Evolutionary conservation across 2,329 filamentous ascomycete genomes (phyloP), one percentile per base, ranked within the genome.

Genomic region (Botrytis pseudocinerea): DNA sequence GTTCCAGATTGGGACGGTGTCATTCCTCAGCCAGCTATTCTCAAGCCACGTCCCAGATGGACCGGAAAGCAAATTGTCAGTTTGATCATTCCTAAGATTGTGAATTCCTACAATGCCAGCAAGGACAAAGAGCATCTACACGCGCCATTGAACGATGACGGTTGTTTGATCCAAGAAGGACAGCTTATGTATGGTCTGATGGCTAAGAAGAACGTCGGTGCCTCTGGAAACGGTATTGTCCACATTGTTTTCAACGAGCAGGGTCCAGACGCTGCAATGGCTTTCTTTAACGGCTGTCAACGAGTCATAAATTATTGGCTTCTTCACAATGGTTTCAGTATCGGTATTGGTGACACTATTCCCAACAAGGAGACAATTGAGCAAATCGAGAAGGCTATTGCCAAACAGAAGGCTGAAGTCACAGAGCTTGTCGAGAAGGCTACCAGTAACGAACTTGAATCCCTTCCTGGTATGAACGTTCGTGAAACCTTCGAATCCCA

Each of bases 401-500:
- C 92, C 40, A 87, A 88, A 59, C 90, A 97, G 79, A 99, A 99
- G 85, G 86, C 86, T 0, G 90, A 95, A 77, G 95, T 99, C 73
- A 89, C 90, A 61, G 84, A 87, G 3, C 88, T 97, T 73, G 96
- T 95, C 16, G 86, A 87, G 9, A 86, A 89, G 80, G 97, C 97
- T 2, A 97, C 95, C 5, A 90, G 90, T 69, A 97, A 98, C 82
- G 87, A 91, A 78, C 89, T 99, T 64, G 96, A 99, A 82, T 90
- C 95, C n/a, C 85, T 96, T 71, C 96, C 96, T 61, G 96, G 96
- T 88, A 98, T 99, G 95, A 99, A 97, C 77, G 92, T 99, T 74
- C 93, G 97, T 86, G 94, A 97, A 81, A 98, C 96, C 0, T 99
- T 99, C 81, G 96, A 99, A 84, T 97, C 93, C 85, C 95, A 97